phyloP scores from a whole-genome alignment of 768 basidiomycete species.

The Ephemerocybe angulata region DNA sequence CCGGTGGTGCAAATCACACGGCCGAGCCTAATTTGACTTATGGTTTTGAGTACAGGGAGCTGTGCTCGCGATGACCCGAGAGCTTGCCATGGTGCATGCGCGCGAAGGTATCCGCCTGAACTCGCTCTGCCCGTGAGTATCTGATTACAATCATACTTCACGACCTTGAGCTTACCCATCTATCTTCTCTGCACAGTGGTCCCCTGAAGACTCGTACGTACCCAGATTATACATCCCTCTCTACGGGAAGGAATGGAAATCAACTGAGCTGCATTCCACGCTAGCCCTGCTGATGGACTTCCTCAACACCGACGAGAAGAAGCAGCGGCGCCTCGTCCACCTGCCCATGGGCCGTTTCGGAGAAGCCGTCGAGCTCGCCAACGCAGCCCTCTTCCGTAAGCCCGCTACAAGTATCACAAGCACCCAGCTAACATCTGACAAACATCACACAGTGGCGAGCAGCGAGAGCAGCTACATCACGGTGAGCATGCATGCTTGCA shows the following conservation, averaged over 20 bases:
- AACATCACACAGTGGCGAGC: slow-evolving; percentile 65
- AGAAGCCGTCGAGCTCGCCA: slow-evolving; percentile 92
- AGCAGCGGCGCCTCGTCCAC: slow-evolving; percentile 83
- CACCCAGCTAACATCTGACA: slow-evolving; percentile 6
- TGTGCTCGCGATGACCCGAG: slow-evolving; percentile 97
- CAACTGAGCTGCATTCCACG: no score
- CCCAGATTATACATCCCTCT: slow-evolving; percentile 12
- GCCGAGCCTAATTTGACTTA: neutral
- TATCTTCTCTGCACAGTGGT: slow-evolving; percentile 50
- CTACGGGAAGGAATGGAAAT: no score
- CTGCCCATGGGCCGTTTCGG: slow-evolving; percentile 98
- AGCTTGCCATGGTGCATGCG: slow-evolving; percentile 97
- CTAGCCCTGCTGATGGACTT: slow-evolving; percentile 97
- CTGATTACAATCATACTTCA: slow-evolving; percentile 2
- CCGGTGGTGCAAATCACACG: slow-evolving; percentile 1
- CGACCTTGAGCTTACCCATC: slow-evolving; percentile 2
- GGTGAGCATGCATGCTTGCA: slow-evolving; percentile 40
- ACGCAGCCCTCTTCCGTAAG: slow-evolving; percentile 89
- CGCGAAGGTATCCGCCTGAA: slow-evolving; percentile 96
- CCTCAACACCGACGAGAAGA: slow-evolving; percentile 93
- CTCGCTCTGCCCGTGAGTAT: slow-evolving; percentile 87
- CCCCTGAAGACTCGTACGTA: slow-evolving; percentile 89
- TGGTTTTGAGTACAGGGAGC: slow-evolving; percentile 57
- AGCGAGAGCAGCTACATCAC: slow-evolving; percentile 97
- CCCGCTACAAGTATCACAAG: slow-evolving; percentile 26